Base-by-base conservation (phyloP, 2,329 filamentous ascomycete species). In the Colletotrichum tropicicola region DNA sequence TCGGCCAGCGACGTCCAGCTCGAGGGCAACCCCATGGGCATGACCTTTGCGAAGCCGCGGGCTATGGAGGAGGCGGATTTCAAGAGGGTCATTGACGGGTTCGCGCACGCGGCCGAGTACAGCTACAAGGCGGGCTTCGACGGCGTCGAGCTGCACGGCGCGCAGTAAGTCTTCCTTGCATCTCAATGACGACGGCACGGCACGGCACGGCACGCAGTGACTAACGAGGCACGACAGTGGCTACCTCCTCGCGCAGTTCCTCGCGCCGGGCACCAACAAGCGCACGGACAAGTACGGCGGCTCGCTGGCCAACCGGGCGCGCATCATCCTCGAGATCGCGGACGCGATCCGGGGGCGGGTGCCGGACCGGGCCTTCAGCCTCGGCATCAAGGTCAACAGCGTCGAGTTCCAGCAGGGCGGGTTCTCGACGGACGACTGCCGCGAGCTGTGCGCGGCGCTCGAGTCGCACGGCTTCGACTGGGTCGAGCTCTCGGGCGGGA, bases 401-500 rank as follows among this genome's bases (percentile, higher is more conserved):
- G 83, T 85, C 48, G 84, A 86, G 70, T 86, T 86, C 74, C 82
- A 86, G 68, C 81, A 82, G 17, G 80, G 80, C 41, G 85, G 85
- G 0, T 83, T 88, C 45, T 76, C 79, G 35, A 76, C 85, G 2
- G 79, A 83, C 1, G 87, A 88, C 58, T 82, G 84, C 1, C 77
- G 75, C 17, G 75, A 82, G 54, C 75, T 88, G 39, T 82, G 80
- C 71, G 70, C 76, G 17, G 73, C 78, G 4, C 77, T 88, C 5
- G 84, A 87, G 70, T 70, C 76, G 21, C 79, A 83, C 65, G 73
- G 72, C 7, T 83, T 88, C 37, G 82, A 87, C 72, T 87, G 88
- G 70, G 84, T 90, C 6, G 87, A 90, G 74, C 77, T 90, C 0
- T 84, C 79, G 0, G 87, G 88, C 12, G 88, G 88, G 7, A 90